Percentiles rank a stretch among this genome's conserved stretches.
Evolutionary conservation across 495 filamentous ascomycete species (phyloP).

Genomic region (Hypomontagnella submonticulosa): DNA sequence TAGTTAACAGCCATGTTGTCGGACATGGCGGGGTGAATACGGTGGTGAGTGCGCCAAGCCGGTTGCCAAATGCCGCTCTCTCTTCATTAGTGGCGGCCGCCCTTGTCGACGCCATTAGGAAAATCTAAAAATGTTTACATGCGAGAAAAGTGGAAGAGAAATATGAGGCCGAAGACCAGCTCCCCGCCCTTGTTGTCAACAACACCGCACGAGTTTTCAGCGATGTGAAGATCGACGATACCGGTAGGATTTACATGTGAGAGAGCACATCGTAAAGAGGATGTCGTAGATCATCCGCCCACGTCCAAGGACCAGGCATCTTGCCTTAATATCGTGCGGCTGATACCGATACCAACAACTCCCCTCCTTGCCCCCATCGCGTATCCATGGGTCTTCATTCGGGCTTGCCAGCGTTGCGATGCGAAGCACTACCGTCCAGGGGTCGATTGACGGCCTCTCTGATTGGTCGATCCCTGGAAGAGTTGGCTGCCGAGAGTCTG

Average conservation of each 20-base stretch:
- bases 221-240: neutral
- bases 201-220: conserved; percentile 1
- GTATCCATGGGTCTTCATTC: neutral
- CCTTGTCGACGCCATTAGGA: conserved; percentile 20
- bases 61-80: conserved; percentile 16
- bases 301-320: no score
- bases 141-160: neutral
- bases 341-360: conserved; percentile 12
- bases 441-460: neutral
- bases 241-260: conserved; percentile 2
- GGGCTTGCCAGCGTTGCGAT: conserved; percentile 4
- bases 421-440: neutral
- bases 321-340: conserved; percentile 31
- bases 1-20: conserved; percentile 53
- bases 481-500: conserved; percentile 5
- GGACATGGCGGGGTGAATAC: conserved; percentile 55
- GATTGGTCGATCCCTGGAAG: conserved; percentile 6
- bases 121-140: neutral
- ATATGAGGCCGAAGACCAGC: neutral
- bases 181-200: conserved; percentile 14
- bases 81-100: neutral
- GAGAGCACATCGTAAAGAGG: neutral
- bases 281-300: conserved; percentile 6
- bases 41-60: conserved; percentile 52
- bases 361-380: neutral